Conservation (phyloP, 2,329 filamentous ascomycete species). For the Penicillium sp. region DNA sequence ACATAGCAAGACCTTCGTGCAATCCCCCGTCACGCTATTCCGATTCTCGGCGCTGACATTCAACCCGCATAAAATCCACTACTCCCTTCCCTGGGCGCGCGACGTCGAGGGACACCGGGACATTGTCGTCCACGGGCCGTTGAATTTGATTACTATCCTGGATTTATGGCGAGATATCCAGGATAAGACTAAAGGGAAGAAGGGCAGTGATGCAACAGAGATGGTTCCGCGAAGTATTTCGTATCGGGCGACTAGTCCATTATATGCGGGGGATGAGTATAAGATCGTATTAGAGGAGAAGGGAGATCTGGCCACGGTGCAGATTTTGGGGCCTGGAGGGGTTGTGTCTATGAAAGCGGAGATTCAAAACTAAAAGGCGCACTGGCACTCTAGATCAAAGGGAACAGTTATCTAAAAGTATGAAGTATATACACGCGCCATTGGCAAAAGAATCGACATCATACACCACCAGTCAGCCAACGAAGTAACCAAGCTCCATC, state of each 20-base stretch:
- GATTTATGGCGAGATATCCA: conserved; percentile 50
- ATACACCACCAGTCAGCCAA: no score
- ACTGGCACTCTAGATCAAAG: no score
- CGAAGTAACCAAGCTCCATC: no score
- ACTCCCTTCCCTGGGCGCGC: conserved; percentile 48
- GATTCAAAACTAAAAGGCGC: conserved; percentile 24
- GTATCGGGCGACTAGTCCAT: conserved; percentile 55
- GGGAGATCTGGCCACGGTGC: conserved; percentile 35
- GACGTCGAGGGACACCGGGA: conserved; percentile 49
- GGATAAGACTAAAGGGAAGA: conserved; percentile 7
- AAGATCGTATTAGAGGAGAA: conserved; percentile 46
- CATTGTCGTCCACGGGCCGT: conserved; percentile 49
- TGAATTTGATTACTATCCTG: conserved; percentile 49
- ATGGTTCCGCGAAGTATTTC: conserved; percentile 48
- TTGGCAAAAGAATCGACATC: no score
- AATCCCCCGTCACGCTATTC: conserved; percentile 48
- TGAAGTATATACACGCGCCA: no score
- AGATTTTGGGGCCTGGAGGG: conserved; percentile 39
- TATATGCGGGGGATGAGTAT: conserved; percentile 56
- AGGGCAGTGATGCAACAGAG: conserved; percentile 25
- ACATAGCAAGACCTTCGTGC: conserved; percentile 40
- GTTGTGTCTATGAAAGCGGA: conserved; percentile 46
- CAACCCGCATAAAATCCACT: conserved; percentile 52
- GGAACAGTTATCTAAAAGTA: no score
- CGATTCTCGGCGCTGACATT: conserved; percentile 51